Evolutionary conservation across 345 rosid species (phyloP).

Genomic region (Citrus glauca): DNA sequence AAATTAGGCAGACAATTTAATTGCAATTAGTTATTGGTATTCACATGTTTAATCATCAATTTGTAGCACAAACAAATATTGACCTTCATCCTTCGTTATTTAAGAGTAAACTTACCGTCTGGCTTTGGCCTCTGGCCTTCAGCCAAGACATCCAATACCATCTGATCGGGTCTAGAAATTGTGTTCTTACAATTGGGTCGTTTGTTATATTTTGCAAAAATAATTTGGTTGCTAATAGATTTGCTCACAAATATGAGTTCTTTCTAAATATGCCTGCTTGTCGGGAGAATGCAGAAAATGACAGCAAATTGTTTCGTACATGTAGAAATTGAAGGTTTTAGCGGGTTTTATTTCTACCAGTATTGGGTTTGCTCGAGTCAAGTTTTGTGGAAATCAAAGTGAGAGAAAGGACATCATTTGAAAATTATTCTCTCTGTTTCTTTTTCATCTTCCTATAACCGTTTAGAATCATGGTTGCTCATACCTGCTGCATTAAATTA

Average conservation of each 20-base stretch:
- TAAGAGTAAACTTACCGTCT: not conserved
- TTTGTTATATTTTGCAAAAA: not conserved
- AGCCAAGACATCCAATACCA: not conserved
- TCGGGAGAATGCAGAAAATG: not conserved
- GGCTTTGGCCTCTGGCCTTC: not conserved
- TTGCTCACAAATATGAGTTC: not conserved
- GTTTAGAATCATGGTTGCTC: not conserved
- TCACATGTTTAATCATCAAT: not conserved
- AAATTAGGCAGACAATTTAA: not conserved
- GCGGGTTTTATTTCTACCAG: no score
- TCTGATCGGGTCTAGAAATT: not conserved
- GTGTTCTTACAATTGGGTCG: not conserved
- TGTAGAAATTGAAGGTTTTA: not conserved
- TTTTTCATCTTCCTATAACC: no score
- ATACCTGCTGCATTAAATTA: not conserved
- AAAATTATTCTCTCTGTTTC: not conserved
- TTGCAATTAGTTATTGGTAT: not conserved
- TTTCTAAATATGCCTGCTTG: not conserved
- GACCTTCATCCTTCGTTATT: not conserved
- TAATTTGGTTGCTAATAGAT: not conserved
- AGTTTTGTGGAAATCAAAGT: not conserved
- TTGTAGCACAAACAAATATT: not conserved
- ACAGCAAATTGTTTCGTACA: not conserved
- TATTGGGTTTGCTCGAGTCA: conserved; percentile 7
- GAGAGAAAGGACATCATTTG: not conserved